Evolutionary conservation across 1,139 yeast genomes (phyloP).

Genomic region (Geotrichum bryndzae): DNA sequence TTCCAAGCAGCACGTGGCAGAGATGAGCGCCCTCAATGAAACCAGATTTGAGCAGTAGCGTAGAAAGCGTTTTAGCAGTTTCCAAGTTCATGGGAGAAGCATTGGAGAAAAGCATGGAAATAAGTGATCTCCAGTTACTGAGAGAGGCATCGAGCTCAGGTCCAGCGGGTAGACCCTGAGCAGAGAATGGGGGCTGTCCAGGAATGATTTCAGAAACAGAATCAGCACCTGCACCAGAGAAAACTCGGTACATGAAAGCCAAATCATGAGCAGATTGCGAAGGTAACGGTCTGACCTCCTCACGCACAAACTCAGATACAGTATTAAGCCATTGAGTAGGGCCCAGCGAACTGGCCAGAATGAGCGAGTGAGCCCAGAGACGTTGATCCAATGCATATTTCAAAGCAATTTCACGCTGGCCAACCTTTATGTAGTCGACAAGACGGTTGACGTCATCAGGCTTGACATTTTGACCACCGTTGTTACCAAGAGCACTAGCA

Average conservation of each 20-base stretch:
- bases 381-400: conserved; percentile 54
- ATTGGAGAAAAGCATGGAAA: conserved; percentile 32
- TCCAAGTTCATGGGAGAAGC: conserved; percentile 30
- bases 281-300: conserved; percentile 37
- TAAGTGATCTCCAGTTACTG: conserved; percentile 34
- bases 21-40: conserved; percentile 35
- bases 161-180: conserved; percentile 7
- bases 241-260: conserved; percentile 57
- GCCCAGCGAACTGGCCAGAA: conserved; percentile 63
- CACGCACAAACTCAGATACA: conserved; percentile 46
- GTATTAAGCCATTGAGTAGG: conserved; percentile 56
- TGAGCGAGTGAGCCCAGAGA: conserved; percentile 76
- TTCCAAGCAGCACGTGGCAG: conserved; percentile 19
- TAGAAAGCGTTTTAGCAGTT: conserved; percentile 35
- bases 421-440: conserved; percentile 46
- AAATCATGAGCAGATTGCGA: conserved; percentile 46
- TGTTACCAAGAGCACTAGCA: conserved; percentile 23
- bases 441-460: conserved; percentile 27
- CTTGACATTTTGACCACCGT: conserved; percentile 23
- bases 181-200: conserved; percentile 5
- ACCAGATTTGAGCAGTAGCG: conserved; percentile 30
- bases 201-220: conserved; percentile 30
- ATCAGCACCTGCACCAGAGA: conserved; percentile 56
- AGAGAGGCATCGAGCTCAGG: conserved; percentile 19
- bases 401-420: conserved; percentile 64